A percentile compares a stretch with the other conserved stretches of the same genome.
phyloP scores from a whole-genome alignment of 768 basidiomycete species.

The Mycena epipterygia region DNA sequence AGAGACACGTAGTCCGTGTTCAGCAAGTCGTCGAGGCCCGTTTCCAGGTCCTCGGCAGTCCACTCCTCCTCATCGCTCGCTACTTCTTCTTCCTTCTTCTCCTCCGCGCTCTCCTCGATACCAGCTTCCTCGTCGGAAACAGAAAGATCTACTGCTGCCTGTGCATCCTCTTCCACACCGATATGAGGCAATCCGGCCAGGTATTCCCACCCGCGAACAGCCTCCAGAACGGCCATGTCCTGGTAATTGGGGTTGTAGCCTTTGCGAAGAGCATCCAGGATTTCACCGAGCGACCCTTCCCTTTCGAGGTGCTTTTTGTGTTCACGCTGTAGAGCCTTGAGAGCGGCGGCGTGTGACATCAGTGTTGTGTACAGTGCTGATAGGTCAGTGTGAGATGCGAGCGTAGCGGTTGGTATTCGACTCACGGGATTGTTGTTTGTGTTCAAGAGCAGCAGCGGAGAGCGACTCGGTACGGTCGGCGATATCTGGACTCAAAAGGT shows the following conservation, averaged over 20 bases:
- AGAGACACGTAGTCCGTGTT: slow-evolving; percentile 80
- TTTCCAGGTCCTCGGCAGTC: slow-evolving; percentile 70
- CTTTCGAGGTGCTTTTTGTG: slow-evolving; percentile 81
- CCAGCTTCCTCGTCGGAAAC: slow-evolving; percentile 48
- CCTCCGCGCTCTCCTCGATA: slow-evolving; percentile 46
- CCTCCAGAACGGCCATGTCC: slow-evolving; percentile 98
- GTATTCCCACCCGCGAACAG: slow-evolving; percentile 93
- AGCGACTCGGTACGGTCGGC: slow-evolving; percentile 84
- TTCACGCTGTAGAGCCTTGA: slow-evolving; percentile 83
- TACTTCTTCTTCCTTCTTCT: slow-evolving; percentile 61
- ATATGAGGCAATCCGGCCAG: slow-evolving; percentile 79
- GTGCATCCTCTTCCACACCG: slow-evolving; percentile 69
- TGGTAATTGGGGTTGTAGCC: slow-evolving; percentile 99
- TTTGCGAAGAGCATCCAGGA: slow-evolving; percentile 83
- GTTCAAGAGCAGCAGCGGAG: slow-evolving; percentile 84
- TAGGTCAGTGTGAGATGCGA: slow-evolving; percentile 4
- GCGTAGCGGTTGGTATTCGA: background rate
- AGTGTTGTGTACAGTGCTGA: slow-evolving; percentile 86
- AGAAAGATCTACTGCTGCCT: slow-evolving; percentile 49
- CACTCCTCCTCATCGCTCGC: slow-evolving; percentile 75
- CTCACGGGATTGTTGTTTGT: slow-evolving; percentile 90
- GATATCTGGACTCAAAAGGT: slow-evolving; percentile 63
- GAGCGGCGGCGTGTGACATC: slow-evolving; percentile 77
- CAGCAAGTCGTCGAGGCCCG: slow-evolving; percentile 68
- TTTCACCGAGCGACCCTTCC: slow-evolving; percentile 83